A percentile compares a stretch with the other conserved stretches of the same genome.
Evolutionary conservation across 192 early-diverging fungal species (phyloP).

Genomic region (Backusella liffmaniae): DNA sequence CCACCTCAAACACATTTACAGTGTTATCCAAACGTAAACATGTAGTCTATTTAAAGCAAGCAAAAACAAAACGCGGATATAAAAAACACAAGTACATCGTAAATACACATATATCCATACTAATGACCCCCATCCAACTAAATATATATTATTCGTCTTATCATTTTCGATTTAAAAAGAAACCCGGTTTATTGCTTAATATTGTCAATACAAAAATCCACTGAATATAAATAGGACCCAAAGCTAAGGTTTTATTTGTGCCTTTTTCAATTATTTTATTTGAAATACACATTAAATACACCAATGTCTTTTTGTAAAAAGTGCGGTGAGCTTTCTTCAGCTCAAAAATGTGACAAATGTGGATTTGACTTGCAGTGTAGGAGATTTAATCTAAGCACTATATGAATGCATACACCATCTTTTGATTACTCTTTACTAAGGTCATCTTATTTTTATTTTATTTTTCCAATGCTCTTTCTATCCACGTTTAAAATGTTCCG

Average conservation of each 20-base stretch:
- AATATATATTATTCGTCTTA: neutral
- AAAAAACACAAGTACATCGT: neutral
- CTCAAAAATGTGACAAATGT: slow-evolving; percentile 1
- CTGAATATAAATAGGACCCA: neutral
- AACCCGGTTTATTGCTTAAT: neutral
- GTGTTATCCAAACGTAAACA: neutral
- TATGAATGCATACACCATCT: neutral
- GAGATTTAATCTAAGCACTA: neutral
- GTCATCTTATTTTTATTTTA: neutral
- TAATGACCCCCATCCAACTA: neutral
- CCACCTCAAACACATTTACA: neutral
- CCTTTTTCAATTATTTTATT: neutral
- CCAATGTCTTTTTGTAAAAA: slow-evolving; percentile 7
- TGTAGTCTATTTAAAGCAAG: neutral
- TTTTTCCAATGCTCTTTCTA: neutral
- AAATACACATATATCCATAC: neutral
- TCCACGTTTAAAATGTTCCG: neutral
- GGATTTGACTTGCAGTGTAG: slow-evolving; percentile 5
- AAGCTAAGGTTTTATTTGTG: neutral
- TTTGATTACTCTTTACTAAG: neutral
- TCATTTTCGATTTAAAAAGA: slow-evolving; percentile 4
- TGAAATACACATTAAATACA: neutral
- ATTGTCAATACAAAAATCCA: neutral
- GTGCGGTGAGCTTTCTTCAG: slow-evolving; percentile 9
- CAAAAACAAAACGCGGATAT: neutral